A percentile compares a stretch with the other conserved stretches of the same genome.
Conservation (phyloP, 73 alveolate genomes). For the Paramecium pentaurelia region DNA sequence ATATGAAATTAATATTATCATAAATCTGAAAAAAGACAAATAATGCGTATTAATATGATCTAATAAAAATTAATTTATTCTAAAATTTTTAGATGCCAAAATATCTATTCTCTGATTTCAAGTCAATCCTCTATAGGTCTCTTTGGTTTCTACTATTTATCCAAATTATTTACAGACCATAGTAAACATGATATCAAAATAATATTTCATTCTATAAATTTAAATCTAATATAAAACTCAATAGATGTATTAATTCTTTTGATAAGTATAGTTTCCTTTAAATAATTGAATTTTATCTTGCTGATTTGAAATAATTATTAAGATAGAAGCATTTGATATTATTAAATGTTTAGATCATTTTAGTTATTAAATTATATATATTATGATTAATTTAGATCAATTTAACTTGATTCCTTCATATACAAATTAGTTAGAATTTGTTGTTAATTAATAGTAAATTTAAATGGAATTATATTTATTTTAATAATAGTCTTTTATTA, state of each 20-base stretch:
- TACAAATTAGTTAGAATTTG: background rate
- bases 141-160: too few relatives aligned
- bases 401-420: background rate
- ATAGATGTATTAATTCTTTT: too few relatives aligned
- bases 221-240: too few relatives aligned
- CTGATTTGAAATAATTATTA: background rate
- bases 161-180: too few relatives aligned
- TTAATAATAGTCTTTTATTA: too few relatives aligned
- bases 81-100: background rate
- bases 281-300: too few relatives aligned
- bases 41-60: background rate
- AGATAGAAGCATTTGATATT: too few relatives aligned
- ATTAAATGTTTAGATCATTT: background rate
- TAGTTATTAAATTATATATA: too few relatives aligned
- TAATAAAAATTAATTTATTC: background rate
- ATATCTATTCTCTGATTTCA: background rate
- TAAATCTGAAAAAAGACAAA: background rate
- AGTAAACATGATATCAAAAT: too few relatives aligned
- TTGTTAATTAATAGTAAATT: background rate
- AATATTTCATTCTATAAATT: too few relatives aligned
- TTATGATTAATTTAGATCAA: background rate
- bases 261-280: too few relatives aligned
- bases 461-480: background rate
- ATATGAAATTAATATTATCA: background rate
- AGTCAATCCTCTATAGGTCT: background rate